Evolutionary conservation across 2,329 filamentous ascomycete species (phyloP).

Genomic region (Aureobasidium sp.): DNA sequence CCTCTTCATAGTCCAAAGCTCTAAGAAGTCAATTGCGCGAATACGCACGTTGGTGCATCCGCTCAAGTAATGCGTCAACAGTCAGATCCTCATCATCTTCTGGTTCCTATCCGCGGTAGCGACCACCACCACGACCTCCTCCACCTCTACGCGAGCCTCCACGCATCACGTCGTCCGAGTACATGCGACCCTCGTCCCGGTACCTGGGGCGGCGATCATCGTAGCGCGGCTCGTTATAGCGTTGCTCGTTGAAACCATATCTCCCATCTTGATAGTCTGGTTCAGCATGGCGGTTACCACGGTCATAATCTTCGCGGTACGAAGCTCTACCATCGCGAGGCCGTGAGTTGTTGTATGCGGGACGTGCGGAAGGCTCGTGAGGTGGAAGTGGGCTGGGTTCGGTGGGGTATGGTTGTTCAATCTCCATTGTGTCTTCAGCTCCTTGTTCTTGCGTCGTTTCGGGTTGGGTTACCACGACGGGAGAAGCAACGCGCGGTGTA

Average conservation of each 20-base stretch:
- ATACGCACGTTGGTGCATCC: background rate
- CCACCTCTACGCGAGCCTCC: slow-evolving; percentile 17
- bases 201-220: slow-evolving; percentile 20
- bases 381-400: slow-evolving; percentile 22
- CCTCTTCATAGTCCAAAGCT: background rate
- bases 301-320: slow-evolving; percentile 20
- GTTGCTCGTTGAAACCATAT: slow-evolving; percentile 34
- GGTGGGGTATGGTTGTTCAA: slow-evolving; percentile 30
- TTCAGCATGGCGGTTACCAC: slow-evolving; percentile 25
- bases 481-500: slow-evolving; percentile 7
- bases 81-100: background rate
- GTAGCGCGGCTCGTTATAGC: slow-evolving; percentile 19
- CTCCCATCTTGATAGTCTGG: slow-evolving; percentile 38
- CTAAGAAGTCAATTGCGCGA: background rate
- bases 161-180: slow-evolving; percentile 24
- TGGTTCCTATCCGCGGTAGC: slow-evolving; percentile 21
- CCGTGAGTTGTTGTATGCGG: slow-evolving; percentile 19
- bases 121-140: slow-evolving; percentile 21
- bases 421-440: slow-evolving; percentile 37
- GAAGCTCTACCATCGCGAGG: slow-evolving; percentile 22
- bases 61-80: background rate
- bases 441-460: slow-evolving; percentile 2
- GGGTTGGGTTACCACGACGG: background rate
- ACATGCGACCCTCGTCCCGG: slow-evolving; percentile 26
- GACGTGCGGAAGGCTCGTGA: slow-evolving; percentile 21